Evolutionary conservation across 495 filamentous ascomycete species (phyloP).

Genomic region (Articulospora tetracladia): DNA sequence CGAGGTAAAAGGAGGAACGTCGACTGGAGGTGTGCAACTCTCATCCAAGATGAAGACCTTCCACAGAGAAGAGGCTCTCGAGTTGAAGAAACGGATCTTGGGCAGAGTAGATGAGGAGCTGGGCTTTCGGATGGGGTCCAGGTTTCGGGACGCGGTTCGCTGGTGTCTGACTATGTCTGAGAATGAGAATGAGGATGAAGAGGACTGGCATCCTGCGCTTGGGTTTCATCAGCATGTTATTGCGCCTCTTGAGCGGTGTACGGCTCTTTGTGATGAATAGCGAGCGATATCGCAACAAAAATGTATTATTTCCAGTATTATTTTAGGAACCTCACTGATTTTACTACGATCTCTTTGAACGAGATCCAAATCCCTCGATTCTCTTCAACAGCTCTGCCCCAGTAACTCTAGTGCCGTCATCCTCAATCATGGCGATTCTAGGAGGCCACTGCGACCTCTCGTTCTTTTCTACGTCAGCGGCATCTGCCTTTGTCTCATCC

Average conservation of each 20-base stretch:
- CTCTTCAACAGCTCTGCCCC: too few species aligned
- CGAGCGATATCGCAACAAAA: too few species aligned
- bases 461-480: too few species aligned
- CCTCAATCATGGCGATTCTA: too few species aligned
- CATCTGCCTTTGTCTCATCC: too few species aligned
- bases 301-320: too few species aligned
- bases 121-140: background rate
- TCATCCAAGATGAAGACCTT: background rate
- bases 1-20: background rate
- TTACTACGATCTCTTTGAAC: too few species aligned
- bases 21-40: background rate
- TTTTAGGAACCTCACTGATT: too few species aligned
- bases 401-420: too few species aligned
- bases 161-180: background rate
- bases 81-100: background rate
- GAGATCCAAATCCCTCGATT: too few species aligned
- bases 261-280: too few species aligned
- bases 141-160: background rate
- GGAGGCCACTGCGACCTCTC: too few species aligned
- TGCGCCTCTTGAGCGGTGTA: background rate
- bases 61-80: background rate
- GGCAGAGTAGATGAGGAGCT: background rate
- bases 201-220: background rate
- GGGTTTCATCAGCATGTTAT: background rate
- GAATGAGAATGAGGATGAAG: background rate